phyloP scores from a whole-genome alignment of 1,284 basidiomycete genomes.

The Naganishia liquefaciens region DNA sequence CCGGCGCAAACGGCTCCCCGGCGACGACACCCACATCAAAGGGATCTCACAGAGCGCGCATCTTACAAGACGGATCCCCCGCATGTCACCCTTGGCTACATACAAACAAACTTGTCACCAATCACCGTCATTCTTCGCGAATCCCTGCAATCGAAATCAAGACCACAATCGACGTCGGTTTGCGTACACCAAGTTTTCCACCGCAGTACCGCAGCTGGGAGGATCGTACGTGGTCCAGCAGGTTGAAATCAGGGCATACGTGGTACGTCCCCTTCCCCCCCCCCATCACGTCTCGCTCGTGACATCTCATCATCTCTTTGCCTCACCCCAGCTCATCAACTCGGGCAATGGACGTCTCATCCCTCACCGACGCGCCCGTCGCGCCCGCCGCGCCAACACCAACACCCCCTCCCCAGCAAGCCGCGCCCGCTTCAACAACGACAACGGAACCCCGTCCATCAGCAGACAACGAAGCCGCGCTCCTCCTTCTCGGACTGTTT shows the following conservation, averaged over 20 bases:
- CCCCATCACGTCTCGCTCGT: slow-evolving; percentile 3
- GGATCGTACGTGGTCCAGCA: slow-evolving; percentile 2
- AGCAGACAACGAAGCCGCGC: slow-evolving; percentile 34
- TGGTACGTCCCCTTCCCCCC: not conserved
- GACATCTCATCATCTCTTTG: not conserved
- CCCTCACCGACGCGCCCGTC: slow-evolving; percentile 11
- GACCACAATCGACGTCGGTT: too few relatives aligned
- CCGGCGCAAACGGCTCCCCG: too few relatives aligned
- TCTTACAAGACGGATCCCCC: not conserved
- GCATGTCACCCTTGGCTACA: not conserved
- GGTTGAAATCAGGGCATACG: not conserved
- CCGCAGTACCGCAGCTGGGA: not conserved
- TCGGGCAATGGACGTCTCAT: slow-evolving; percentile 11
- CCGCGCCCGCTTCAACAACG: too few relatives aligned
- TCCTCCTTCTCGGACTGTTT: slow-evolving; percentile 29
- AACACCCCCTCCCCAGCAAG: too few relatives aligned
- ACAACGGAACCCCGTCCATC: not conserved
- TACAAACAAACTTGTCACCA: not conserved
- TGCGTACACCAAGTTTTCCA: not conserved
- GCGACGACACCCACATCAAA: too few relatives aligned
- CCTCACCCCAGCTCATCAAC: not conserved
- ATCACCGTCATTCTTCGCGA: too few relatives aligned
- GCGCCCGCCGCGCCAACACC: not conserved
- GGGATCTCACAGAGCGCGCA: not conserved
- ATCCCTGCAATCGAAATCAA: too few relatives aligned